Conservation (phyloP, 768 basidiomycete genomes). For the Rhizopogon vesiculosus region DNA sequence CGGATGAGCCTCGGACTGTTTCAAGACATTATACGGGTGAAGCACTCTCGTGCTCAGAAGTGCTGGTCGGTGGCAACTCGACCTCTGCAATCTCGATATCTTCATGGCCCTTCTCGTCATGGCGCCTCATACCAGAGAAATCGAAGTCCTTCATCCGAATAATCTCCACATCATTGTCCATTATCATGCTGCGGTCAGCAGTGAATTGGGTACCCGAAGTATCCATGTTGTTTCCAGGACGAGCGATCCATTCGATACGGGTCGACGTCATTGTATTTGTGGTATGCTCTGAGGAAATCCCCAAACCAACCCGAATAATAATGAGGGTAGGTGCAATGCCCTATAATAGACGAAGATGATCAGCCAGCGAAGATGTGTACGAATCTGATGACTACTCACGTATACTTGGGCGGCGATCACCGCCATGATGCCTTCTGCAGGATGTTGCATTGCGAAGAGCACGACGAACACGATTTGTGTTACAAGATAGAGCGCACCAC, state of each 20-base stretch:
- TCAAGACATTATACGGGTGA: neutral
- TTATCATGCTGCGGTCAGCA: constrained; percentile 6
- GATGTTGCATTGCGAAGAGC: constrained; percentile 28
- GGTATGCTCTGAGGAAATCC: constrained; percentile 22
- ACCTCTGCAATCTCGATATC: neutral
- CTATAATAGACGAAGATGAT: constrained; percentile 8
- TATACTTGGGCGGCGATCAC: constrained; percentile 36
- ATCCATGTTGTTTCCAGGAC: constrained; percentile 6
- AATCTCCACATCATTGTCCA: constrained; percentile 16
- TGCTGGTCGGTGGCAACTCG: neutral
- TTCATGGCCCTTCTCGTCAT: neutral
- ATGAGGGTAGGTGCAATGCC: constrained; percentile 32
- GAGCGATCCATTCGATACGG: constrained; percentile 18
- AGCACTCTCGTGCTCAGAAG: neutral
- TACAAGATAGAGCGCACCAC: constrained; percentile 34
- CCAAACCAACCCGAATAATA: constrained; percentile 30
- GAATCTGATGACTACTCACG: constrained; percentile 18
- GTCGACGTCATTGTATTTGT: constrained; percentile 14
- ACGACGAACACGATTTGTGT: constrained; percentile 37
- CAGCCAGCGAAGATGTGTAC: neutral
- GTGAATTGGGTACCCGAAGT: constrained; percentile 17
- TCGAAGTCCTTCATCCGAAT: neutral
- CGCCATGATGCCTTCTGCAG: constrained; percentile 32
- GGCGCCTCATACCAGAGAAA: neutral
- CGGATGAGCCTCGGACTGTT: neutral